Conservation (phyloP, 1,139 yeast genomes). For the Debaryomycetaceae sp. region DNA sequence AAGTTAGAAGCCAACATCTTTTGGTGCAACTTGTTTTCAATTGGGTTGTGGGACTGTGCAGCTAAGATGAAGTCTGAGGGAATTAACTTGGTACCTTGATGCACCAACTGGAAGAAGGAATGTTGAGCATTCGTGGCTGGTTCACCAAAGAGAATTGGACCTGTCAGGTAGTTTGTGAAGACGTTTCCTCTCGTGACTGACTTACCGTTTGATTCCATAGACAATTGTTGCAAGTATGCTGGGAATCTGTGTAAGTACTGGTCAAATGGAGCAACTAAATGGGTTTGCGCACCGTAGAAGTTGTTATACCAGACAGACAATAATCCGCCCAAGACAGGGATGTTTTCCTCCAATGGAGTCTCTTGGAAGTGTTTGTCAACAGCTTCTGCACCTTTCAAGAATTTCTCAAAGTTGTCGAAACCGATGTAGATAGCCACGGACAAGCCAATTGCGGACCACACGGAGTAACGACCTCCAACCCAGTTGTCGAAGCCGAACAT, state of each 20-base stretch:
- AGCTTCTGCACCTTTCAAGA: slow-evolving; percentile 96
- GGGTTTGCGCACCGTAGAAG: slow-evolving; percentile 97
- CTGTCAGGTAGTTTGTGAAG: slow-evolving; percentile 92
- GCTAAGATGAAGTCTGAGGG: slow-evolving; percentile 97
- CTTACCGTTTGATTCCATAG: slow-evolving; percentile 99
- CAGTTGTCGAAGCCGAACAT: slow-evolving; percentile 98
- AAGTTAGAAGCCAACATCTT: slow-evolving; percentile 96
- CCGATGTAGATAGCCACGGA: slow-evolving; percentile 95
- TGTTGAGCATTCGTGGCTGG: slow-evolving; percentile 99
- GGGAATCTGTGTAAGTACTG: slow-evolving; percentile 99
- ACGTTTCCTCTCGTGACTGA: slow-evolving; percentile 89
- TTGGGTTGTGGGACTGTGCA: slow-evolving; percentile 97
- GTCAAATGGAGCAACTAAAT: slow-evolving; percentile 96
- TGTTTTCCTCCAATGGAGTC: slow-evolving; percentile 85
- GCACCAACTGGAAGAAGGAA: slow-evolving; percentile 98
- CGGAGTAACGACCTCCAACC: slow-evolving; percentile 99
- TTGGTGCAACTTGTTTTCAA: slow-evolving; percentile 91
- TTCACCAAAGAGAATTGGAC: slow-evolving; percentile 93
- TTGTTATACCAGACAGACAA: slow-evolving; percentile 97
- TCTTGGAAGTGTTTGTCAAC: slow-evolving; percentile 84
- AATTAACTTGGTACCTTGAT: slow-evolving; percentile 96
- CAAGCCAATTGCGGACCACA: slow-evolving; percentile 97
- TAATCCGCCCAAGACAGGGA: slow-evolving; percentile 90
- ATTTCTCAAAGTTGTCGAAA: slow-evolving; percentile 83
- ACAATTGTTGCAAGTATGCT: slow-evolving; percentile 95